phyloP scores from a whole-genome alignment of 495 filamentous ascomycete genomes.

The Parathielavia appendiculata region DNA sequence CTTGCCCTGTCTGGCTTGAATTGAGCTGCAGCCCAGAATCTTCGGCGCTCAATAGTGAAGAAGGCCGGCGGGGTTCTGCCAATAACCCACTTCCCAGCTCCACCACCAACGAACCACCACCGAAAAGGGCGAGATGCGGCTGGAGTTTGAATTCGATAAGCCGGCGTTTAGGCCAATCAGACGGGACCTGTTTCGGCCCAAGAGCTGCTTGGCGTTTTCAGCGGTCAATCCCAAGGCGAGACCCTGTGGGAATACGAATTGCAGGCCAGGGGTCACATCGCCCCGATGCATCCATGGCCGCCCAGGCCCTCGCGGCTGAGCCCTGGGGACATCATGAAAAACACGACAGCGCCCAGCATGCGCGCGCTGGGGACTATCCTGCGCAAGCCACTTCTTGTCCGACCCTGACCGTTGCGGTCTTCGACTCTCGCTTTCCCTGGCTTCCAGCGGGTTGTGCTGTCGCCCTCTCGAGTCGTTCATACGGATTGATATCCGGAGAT shows the following conservation, averaged over 20 bases:
- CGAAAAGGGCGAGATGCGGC: constrained; percentile 7
- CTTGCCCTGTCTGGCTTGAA: not conserved
- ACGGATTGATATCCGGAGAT: not conserved
- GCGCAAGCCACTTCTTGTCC: not conserved
- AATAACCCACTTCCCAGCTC: constrained; percentile 6
- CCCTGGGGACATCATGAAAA: not conserved
- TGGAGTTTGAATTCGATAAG: constrained; percentile 10
- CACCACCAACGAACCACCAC: not conserved
- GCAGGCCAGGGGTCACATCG: constrained; percentile 7
- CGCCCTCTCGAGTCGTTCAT: not conserved
- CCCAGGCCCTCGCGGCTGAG: not conserved
- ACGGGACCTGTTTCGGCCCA: not conserved
- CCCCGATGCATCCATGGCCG: not conserved
- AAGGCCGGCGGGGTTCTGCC: not conserved
- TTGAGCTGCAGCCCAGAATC: constrained; percentile 8
- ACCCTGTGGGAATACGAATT: constrained; percentile 10
- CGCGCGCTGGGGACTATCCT: not conserved
- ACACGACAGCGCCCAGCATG: constrained; percentile 6
- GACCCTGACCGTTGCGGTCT: constrained; percentile 9
- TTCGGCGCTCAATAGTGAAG: constrained; percentile 8
- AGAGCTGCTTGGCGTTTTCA: not conserved
- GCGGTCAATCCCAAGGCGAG: not conserved
- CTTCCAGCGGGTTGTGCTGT: not conserved
- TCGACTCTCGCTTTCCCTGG: constrained; percentile 5
- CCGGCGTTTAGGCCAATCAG: constrained; percentile 5